Evolutionary conservation across 2,329 filamentous ascomycete genomes (phyloP).

Genomic region (Atkinsonella texensis): DNA sequence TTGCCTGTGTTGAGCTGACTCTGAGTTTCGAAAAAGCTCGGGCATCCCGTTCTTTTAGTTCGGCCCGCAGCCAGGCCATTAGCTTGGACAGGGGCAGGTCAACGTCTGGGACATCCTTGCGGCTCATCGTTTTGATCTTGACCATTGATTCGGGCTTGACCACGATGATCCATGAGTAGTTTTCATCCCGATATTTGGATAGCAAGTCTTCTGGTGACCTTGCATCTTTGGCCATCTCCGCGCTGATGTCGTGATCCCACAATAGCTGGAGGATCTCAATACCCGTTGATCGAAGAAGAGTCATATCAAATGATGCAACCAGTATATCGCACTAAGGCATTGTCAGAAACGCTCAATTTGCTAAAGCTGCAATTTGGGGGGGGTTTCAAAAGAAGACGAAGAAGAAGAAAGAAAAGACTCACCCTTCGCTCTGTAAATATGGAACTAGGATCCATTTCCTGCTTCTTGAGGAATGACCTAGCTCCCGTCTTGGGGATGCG

Average conservation of each 20-base stretch:
- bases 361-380: too few species aligned
- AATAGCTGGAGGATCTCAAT: constrained; percentile 66
- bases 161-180: constrained; percentile 77
- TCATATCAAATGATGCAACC: constrained; percentile 74
- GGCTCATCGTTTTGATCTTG: constrained; percentile 67
- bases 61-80: constrained; percentile 65
- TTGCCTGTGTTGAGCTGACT: constrained; percentile 17
- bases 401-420: constrained; percentile 21
- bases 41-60: constrained; percentile 68
- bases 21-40: constrained; percentile 38
- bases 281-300: constrained; percentile 62
- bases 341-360: not conserved
- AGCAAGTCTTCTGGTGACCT: constrained; percentile 70
- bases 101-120: constrained; percentile 61
- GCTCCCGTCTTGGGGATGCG: constrained; percentile 46
- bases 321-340: constrained; percentile 64
- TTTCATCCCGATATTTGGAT: constrained; percentile 62
- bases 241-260: constrained; percentile 75
- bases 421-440: constrained; percentile 53
- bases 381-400: too few species aligned
- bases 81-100: constrained; percentile 67
- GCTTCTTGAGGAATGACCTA: constrained; percentile 56
- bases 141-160: constrained; percentile 68
- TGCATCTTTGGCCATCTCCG: constrained; percentile 74
- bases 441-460: constrained; percentile 47